A percentile compares a stretch with the other conserved stretches of the same genome.
Evolutionary conservation across 345 rosid species (phyloP).

Genomic region (Melastoma malabathricum): DNA sequence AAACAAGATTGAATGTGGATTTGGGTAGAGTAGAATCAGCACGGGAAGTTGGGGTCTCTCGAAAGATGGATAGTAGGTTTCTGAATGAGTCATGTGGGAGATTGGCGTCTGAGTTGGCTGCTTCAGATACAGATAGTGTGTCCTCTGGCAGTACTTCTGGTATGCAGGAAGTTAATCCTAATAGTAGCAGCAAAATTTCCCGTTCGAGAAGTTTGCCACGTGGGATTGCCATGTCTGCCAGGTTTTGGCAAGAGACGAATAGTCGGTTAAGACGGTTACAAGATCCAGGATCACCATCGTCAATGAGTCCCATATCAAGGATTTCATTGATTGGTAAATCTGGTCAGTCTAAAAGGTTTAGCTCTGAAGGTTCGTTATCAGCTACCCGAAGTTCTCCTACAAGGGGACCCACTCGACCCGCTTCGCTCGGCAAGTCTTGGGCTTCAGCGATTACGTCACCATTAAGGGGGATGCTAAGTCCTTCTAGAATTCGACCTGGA

Average conservation of each 20-base stretch:
- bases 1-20: constrained; percentile 43
- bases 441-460: constrained; percentile 35
- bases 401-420: constrained; percentile 51
- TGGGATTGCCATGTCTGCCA: constrained; percentile 42
- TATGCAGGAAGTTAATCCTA: constrained; percentile 24
- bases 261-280: constrained; percentile 74
- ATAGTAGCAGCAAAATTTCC: constrained; percentile 13
- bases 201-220: constrained; percentile 32
- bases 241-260: constrained; percentile 95
- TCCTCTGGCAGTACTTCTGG: constrained; percentile 70
- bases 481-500: constrained; percentile 43
- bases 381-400: constrained; percentile 59
- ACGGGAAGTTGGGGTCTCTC: constrained; percentile 16
- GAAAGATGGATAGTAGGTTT: constrained; percentile 25
- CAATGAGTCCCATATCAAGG: constrained; percentile 46
- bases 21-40: constrained; percentile 21
- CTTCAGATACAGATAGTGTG: constrained; percentile 68
- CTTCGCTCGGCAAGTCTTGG: constrained; percentile 84
- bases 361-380: constrained; percentile 35
- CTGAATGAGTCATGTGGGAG: constrained; percentile 24
- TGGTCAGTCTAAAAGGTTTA: constrained; percentile 50
- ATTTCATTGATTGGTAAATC: constrained; percentile 28
- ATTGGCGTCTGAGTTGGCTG: not conserved
- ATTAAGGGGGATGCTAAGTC: constrained; percentile 53
- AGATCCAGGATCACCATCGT: constrained; percentile 70